Percentiles rank a stretch among this genome's conserved stretches.
phyloP scores from a whole-genome alignment of 2,329 filamentous ascomycete species.

The Ceratocystis huliohia region DNA sequence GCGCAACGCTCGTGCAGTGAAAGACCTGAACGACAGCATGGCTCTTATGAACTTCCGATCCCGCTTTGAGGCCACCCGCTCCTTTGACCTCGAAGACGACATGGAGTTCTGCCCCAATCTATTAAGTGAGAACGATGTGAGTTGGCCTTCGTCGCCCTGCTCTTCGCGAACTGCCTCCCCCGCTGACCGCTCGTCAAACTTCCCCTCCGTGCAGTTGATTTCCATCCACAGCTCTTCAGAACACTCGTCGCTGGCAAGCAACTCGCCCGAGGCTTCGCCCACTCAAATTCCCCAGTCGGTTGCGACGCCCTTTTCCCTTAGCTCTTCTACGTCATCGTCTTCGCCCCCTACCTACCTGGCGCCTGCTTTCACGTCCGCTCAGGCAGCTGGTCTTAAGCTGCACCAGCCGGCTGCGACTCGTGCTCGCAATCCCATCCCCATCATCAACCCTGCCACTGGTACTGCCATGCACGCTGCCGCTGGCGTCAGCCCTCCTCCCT shows the following conservation, averaged over 20 bases:
- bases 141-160: slow-evolving; percentile 27
- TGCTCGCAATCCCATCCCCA: slow-evolving; percentile 88
- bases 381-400: slow-evolving; percentile 58
- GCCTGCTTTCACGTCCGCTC: slow-evolving; percentile 53
- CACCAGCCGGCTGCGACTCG: slow-evolving; percentile 86
- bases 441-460: slow-evolving; percentile 90
- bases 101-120: slow-evolving; percentile 89
- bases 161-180: slow-evolving; percentile 22
- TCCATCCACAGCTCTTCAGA: slow-evolving; percentile 90
- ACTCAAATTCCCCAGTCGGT: slow-evolving; percentile 75
- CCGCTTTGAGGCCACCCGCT: slow-evolving; percentile 80
- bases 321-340: slow-evolving; percentile 34
- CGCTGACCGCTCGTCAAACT: slow-evolving; percentile 27
- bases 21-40: slow-evolving; percentile 59
- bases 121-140: slow-evolving; percentile 86
- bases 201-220: slow-evolving; percentile 49
- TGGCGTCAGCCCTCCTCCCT: slow-evolving; percentile 58
- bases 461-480: slow-evolving; percentile 52
- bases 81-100: slow-evolving; percentile 92
- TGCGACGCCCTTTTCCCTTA: slow-evolving; percentile 62
- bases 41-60: slow-evolving; percentile 66
- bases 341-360: slow-evolving; percentile 47
- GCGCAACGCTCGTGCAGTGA: slow-evolving; percentile 62
- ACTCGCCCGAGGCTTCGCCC: slow-evolving; percentile 82
- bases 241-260: slow-evolving; percentile 86